Percentiles rank a stretch among this genome's conserved stretches.
Evolutionary conservation across 2,329 filamentous ascomycete species (phyloP).

Genomic region (Pseudogymnoascus sp.): DNA sequence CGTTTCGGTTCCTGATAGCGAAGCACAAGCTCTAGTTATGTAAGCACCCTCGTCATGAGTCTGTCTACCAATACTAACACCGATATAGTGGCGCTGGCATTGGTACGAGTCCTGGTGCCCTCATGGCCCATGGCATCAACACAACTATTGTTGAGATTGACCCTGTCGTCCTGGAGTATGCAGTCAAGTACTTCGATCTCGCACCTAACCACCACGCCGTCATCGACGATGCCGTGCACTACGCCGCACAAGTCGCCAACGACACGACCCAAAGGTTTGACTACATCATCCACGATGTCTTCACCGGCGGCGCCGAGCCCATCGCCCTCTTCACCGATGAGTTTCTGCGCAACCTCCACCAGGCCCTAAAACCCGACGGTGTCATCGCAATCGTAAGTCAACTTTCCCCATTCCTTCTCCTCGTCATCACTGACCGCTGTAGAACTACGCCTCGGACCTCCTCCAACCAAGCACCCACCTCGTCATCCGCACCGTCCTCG

Average conservation of each 20-base stretch:
- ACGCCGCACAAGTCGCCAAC: conserved; percentile 41
- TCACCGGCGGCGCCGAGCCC: conserved; percentile 91
- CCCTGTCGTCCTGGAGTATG: conserved; percentile 77
- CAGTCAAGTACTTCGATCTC: conserved; percentile 73
- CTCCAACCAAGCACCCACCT: conserved; percentile 65
- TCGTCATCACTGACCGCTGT: conserved; percentile 13
- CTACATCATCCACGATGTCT: conserved; percentile 96
- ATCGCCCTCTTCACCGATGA: conserved; percentile 78
- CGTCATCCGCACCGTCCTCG: conserved; percentile 71
- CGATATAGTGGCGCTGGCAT: conserved; percentile 70
- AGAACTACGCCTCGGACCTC: conserved; percentile 95
- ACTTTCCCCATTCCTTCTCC: background rate
- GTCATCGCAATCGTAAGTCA: conserved; percentile 74
- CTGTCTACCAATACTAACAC: conserved; percentile 18
- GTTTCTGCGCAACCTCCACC: conserved; percentile 64
- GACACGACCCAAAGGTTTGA: conserved; percentile 50
- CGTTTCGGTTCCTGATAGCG: conserved; percentile 45
- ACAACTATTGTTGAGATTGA: conserved; percentile 96
- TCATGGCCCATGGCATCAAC: conserved; percentile 80
- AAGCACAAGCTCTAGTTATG: conserved; percentile 79
- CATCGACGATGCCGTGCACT: conserved; percentile 74
- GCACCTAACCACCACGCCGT: conserved; percentile 69
- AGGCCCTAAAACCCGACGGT: conserved; percentile 67
- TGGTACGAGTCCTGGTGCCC: conserved; percentile 78
- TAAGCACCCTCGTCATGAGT: conserved; percentile 35